Evolutionary conservation across 2,329 filamentous ascomycete species (phyloP), one percentile per base, ranked within the genome.

Genomic region (Arthrobotrys entomopaga): DNA sequence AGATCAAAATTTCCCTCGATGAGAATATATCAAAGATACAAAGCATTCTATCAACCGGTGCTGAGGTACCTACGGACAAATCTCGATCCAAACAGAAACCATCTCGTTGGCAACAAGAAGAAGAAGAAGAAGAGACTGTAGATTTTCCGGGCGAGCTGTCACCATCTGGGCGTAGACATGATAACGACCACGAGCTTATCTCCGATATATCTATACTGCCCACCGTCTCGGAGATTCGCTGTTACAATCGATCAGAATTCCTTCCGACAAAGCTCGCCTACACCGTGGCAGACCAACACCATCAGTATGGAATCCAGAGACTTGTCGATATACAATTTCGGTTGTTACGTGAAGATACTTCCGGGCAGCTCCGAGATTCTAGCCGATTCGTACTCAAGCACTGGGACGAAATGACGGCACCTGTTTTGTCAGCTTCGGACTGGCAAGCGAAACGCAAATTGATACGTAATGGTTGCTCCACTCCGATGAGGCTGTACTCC

Each of bases 131-230:
- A 34, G 29, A 34, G 29, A 70, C 20, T 2, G n/a, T 79, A 1
- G 79, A 80, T 59, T 71, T 77, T n/a, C 79, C 79, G 0, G 79
- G 79, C 0, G 57, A 75, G 8, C 65, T 79, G 13, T 80, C 79
- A 26, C 56, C 11, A 43, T 67, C 38, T 59, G 78, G 29, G n/a
- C 78, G 77, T 10, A 75, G 79, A 10, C 78, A 80, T 66, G 79
- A 80, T 50, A 78, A 81, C 13, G 76, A 76, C 26, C 78, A 80
- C 24, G 75, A 76, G 7, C 43, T 70, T 38, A 80, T 81, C 50
- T 76, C 77, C 11, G 71, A 81, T 49, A 81, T 81, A 34, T 75
- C 71, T n/a, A 80, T 81, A 24, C 65, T 81, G 29, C 80, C 80
- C 0, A 80, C 80, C 3, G 78, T 78, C 11, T 70, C 76, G n/a